A percentile compares a stretch with the other conserved stretches of the same genome.
Evolutionary conservation across 1,284 basidiomycete genomes (phyloP).

Genomic region (Takashimella tepidaria): DNA sequence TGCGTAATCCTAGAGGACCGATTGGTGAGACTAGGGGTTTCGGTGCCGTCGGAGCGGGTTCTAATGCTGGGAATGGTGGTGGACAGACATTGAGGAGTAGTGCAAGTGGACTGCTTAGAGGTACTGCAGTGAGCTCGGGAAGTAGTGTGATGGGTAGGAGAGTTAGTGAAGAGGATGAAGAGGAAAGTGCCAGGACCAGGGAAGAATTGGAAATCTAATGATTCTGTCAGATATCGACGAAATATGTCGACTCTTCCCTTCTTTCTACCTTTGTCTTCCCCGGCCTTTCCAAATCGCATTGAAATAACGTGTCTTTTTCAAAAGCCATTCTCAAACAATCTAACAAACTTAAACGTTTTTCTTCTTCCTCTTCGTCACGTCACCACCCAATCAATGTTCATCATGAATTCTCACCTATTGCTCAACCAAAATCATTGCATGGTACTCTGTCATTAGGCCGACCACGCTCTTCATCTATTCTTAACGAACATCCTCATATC

Average conservation of each 20-base stretch:
- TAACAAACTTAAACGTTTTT: neutral
- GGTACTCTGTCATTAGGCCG: too few relatives aligned
- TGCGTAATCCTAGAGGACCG: constrained; percentile 42
- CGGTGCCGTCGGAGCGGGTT: constrained; percentile 11
- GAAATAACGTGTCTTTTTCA: neutral
- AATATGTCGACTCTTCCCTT: too few relatives aligned
- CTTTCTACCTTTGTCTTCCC: neutral
- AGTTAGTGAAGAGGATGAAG: constrained; percentile 35
- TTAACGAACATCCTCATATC: too few relatives aligned
- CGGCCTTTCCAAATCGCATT: neutral
- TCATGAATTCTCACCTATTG: neutral
- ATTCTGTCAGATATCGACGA: neutral
- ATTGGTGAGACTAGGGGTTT: constrained; percentile 36
- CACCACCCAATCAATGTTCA: too few relatives aligned
- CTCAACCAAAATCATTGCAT: too few relatives aligned
- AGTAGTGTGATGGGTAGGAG: constrained; percentile 16
- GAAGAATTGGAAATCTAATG: constrained; percentile 13
- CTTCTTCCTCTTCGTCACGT: neutral
- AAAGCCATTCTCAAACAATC: neutral
- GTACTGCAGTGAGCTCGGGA: neutral
- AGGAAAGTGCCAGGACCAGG: constrained; percentile 17
- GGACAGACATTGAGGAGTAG: constrained; percentile 8
- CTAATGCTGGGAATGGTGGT: too few relatives aligned
- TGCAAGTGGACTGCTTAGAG: neutral
- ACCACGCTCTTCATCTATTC: too few relatives aligned